A percentile compares a stretch with the other conserved stretches of the same genome.
phyloP scores from a whole-genome alignment of 169 alveolate species.

The Cystoisospora suis region DNA sequence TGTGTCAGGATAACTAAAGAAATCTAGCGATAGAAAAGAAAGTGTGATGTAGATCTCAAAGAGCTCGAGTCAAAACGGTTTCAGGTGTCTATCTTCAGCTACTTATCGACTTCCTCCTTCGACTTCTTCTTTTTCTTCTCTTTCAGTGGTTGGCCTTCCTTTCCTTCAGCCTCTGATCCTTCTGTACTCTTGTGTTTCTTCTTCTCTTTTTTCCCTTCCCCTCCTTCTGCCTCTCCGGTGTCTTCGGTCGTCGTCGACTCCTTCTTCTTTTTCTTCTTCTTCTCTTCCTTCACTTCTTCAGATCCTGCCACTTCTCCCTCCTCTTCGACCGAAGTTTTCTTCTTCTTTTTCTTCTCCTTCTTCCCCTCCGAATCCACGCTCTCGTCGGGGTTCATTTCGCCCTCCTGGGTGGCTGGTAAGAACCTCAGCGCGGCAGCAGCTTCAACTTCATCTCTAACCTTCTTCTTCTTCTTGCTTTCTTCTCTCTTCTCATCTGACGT shows the following conservation, averaged over 20 bases:
- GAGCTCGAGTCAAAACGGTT: too few species aligned
- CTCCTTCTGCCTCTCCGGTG: background rate
- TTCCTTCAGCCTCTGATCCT: background rate
- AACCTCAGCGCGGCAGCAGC: conserved; percentile 10
- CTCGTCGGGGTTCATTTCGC: background rate
- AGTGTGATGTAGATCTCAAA: too few species aligned
- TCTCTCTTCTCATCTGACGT: background rate
- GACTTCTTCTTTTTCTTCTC: background rate
- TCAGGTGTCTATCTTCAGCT: too few species aligned
- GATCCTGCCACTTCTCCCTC: background rate
- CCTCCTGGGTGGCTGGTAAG: background rate
- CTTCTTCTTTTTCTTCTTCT: background rate
- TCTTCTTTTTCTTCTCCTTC: background rate
- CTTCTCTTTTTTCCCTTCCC: background rate
- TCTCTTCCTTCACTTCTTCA: background rate
- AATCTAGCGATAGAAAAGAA: too few species aligned
- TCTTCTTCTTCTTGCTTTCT: background rate
- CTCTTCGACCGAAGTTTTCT: background rate
- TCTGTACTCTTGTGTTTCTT: background rate
- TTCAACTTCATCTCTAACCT: background rate
- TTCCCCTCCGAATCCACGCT: background rate
- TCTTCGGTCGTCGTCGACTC: background rate
- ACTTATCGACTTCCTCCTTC: too few species aligned
- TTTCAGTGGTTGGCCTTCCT: background rate
- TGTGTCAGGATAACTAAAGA: too few species aligned